phyloP scores from a whole-genome alignment of 1,139 yeast genomes.

The Lodderomyces margitis region DNA sequence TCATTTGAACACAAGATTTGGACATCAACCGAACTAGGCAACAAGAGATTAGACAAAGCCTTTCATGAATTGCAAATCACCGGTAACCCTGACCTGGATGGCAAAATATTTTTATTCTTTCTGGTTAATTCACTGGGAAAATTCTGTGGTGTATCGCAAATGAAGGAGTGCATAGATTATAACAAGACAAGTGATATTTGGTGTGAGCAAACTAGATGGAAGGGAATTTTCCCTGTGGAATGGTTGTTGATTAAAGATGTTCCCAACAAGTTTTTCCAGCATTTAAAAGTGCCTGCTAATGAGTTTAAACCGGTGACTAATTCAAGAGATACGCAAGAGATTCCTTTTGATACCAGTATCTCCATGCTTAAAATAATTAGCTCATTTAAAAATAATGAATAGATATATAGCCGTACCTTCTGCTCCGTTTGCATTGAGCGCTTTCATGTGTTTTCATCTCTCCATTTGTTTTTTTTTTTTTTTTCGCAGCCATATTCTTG shows the following conservation, averaged over 20 bases:
- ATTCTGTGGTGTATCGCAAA: constrained; percentile 63
- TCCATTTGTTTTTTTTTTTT: too few relatives aligned
- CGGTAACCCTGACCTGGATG: constrained; percentile 14
- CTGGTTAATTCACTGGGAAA: constrained; percentile 60
- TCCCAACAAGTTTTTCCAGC: constrained; percentile 46
- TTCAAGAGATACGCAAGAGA: constrained; percentile 62
- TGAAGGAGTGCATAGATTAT: constrained; percentile 42
- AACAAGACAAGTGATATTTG: constrained; percentile 42
- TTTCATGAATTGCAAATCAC: constrained; percentile 16
- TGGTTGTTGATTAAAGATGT: constrained; percentile 55
- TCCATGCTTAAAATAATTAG: constrained; percentile 48
- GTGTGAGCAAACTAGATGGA: constrained; percentile 50
- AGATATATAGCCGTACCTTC: too few relatives aligned
- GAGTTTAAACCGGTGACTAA: constrained; percentile 54
- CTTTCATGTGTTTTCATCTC: too few relatives aligned
- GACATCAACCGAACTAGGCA: constrained; percentile 61
- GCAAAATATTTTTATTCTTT: constrained; percentile 47
- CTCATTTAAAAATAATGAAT: constrained; percentile 21
- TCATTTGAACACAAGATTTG: constrained; percentile 51
- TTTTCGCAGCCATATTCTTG: neutral
- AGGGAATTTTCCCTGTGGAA: constrained; percentile 49
- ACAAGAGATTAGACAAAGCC: constrained; percentile 44
- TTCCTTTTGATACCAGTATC: constrained; percentile 43
- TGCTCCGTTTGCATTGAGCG: too few relatives aligned
- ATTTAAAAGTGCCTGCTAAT: constrained; percentile 42